Base-by-base conservation (phyloP, 2,329 filamentous ascomycete species). In the Paraconiothyrium brasiliense region DNA sequence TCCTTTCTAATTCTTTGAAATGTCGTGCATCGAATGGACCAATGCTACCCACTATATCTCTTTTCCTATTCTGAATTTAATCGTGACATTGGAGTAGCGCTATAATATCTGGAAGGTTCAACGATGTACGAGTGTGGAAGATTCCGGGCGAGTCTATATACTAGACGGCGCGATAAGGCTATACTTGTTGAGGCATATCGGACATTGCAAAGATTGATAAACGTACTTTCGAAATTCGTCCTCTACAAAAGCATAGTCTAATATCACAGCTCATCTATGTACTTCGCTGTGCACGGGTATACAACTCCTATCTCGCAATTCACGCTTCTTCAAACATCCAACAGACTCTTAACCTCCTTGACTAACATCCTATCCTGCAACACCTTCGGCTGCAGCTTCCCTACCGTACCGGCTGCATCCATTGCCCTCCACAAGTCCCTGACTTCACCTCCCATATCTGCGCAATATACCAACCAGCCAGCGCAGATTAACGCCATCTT, bases 401-500 rank as follows among this genome's bases (percentile, higher is more conserved):
- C 69, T 1, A 97, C 83, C 0, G 86, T 89, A 3, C 86, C 86
- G 35, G 85, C 83, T 0, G 93, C 92, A 74, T 94, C 93, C 84
- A 97, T 86, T 0, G 89, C 90, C 59, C 87, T 86, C 66, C 93
- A 85, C n/a, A 97, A 79, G 75, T 97, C 93, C 11, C 89, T 83
- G n/a, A 97, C 76, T 67, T 94, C 91, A 0, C 93, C 91, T 34
- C 90, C 87, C 39, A 88, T 72, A 5, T 89, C 86, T 2, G 88
- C 86, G 63, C 87, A 87, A 73, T 94, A 97, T 0, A 90, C 84
- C 30, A 97, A 75, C 67, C 93, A 87, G 0, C 93, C 94, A 20
- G 97, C 77, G 1, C 91, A 90, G 16, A 93, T 83, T 37, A 97
- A 71, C 76, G 94, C 87, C 0, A 92, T 92, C 71, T 91, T 91